These are phyloP conservation scores for Cladosporium sp. DNA, from an alignment of 2,329 filamentous ascomycete species.

Conservation along the genomic window DNA sequence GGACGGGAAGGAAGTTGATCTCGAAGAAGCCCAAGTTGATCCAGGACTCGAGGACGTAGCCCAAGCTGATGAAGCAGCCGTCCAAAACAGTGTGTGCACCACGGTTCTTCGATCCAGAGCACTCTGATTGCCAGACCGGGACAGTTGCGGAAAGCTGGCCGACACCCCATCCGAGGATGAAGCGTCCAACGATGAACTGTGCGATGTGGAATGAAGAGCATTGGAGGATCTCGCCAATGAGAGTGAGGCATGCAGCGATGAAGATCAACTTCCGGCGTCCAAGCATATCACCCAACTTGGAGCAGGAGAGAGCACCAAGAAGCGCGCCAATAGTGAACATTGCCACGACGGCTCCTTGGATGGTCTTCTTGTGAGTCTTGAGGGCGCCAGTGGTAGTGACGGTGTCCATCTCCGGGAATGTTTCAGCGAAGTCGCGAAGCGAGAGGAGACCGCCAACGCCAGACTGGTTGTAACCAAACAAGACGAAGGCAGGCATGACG, in stretches of 20 bases:
- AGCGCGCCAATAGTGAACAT: constrained; percentile 50
- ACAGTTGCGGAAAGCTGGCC: constrained; percentile 52
- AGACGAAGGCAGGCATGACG: constrained; percentile 46
- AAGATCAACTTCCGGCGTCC: constrained; percentile 20
- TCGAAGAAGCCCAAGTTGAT: constrained; percentile 49
- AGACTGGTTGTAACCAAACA: constrained; percentile 56
- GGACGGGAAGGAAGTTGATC: constrained; percentile 40
- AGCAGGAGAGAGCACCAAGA: constrained; percentile 48
- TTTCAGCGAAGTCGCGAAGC: constrained; percentile 41
- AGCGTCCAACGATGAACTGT: constrained; percentile 48
- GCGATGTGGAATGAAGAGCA: constrained; percentile 47
- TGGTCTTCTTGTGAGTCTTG: constrained; percentile 47
- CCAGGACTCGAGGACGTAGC: constrained; percentile 50
- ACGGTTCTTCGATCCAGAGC: constrained; percentile 42
- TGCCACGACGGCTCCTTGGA: constrained; percentile 47
- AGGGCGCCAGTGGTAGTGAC: constrained; percentile 39
- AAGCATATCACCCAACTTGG: constrained; percentile 31
- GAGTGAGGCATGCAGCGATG: constrained; percentile 40
- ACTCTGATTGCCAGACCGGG: constrained; percentile 52
- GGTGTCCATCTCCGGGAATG: constrained; percentile 54
- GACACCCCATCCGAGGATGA: constrained; percentile 53
- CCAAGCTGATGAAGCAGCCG: constrained; percentile 49
- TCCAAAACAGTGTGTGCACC: constrained; percentile 45
- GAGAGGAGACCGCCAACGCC: constrained; percentile 52
- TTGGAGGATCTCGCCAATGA: constrained; percentile 51